Conservation (phyloP, 805 yeast species). For the Metschnikowia orientalis region DNA sequence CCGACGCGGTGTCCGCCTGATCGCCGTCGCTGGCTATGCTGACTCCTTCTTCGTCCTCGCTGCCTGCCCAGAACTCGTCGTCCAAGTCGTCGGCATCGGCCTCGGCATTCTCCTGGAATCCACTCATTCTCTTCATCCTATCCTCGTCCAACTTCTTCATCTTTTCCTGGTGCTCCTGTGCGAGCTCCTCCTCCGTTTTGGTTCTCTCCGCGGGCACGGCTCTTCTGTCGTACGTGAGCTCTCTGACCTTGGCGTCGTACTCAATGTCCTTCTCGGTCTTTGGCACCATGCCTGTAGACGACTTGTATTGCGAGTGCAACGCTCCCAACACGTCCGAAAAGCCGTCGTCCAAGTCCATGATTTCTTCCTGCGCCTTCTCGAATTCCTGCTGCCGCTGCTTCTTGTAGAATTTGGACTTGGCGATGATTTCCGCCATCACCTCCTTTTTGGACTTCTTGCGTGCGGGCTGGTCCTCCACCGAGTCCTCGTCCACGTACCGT, state of each 20-base stretch:
- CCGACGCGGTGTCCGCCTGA: constrained; percentile 40
- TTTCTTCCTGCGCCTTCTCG: constrained; percentile 54
- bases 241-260: constrained; percentile 64
- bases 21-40: constrained; percentile 61
- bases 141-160: constrained; percentile 61
- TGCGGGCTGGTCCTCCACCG: constrained; percentile 33
- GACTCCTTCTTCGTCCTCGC: constrained; percentile 55
- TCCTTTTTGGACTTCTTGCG: constrained; percentile 75
- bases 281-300: constrained; percentile 16
- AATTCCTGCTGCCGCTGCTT: constrained; percentile 69
- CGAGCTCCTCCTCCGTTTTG: constrained; percentile 69
- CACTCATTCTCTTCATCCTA: constrained; percentile 71
- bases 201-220: constrained; percentile 81
- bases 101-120: constrained; percentile 45
- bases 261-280: constrained; percentile 43
- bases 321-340: constrained; percentile 67
- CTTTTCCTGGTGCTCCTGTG: constrained; percentile 55
- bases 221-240: constrained; percentile 64
- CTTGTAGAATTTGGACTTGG: constrained; percentile 74
- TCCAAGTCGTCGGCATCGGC: constrained; percentile 65
- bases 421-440: constrained; percentile 81
- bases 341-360: constrained; percentile 66
- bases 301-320: constrained; percentile 25
- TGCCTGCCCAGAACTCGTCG: constrained; percentile 60
- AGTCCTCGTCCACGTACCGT: constrained; percentile 39